Evolutionary conservation across 2,329 filamentous ascomycete species (phyloP), one percentile per base, ranked within the genome.

Genomic region (Trichoderma semiorbis): DNA sequence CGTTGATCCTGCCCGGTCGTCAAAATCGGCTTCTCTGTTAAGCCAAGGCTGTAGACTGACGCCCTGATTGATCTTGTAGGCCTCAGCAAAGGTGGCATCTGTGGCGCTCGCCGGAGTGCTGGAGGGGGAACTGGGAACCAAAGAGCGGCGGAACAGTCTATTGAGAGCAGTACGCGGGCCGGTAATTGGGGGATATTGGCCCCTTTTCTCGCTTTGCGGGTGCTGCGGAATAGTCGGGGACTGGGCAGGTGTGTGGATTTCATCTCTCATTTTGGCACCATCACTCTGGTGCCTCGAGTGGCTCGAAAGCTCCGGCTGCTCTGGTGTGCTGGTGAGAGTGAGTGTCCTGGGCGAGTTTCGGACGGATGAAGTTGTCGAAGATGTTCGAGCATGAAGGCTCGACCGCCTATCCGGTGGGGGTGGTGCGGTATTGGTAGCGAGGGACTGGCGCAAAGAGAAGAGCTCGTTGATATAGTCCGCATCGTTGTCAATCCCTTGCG

Each of bases 331-430:
- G 7, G 76, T 67, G 8, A 61, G 47, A 5, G 66, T 63, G 10
- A 66, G 67, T 2, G 71, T 60, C 47, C 58, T 28, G 12, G 71
- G 43, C 4, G 55, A 68, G 28, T 71, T 70, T 36, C 58, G 67
- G n/a, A 50, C 58, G 21, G 72, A 73, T 62, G 72, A 75, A 71
- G 75, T 77, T 7, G 77, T 76, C 1, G 79, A 78, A 21, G 83
- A 83, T 0, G 83, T 85, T 39, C 81, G 82, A 3, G 86, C 85
- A 65, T 86, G 83, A 4, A 89, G 78, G 74, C 87, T 90, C 5
- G 87, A 89, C 64, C 85, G 81, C 14, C 88, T 81, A 63, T 86
- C 80, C 0, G 88, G 87, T 0, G 85, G 83, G 0, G 85, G 86
- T 2, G 82, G 82, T 1, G 80, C 74, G 0, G 78, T 79, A 3